phyloP scores from a whole-genome alignment of 768 basidiomycete genomes.

The Amanita subjunquillea region DNA sequence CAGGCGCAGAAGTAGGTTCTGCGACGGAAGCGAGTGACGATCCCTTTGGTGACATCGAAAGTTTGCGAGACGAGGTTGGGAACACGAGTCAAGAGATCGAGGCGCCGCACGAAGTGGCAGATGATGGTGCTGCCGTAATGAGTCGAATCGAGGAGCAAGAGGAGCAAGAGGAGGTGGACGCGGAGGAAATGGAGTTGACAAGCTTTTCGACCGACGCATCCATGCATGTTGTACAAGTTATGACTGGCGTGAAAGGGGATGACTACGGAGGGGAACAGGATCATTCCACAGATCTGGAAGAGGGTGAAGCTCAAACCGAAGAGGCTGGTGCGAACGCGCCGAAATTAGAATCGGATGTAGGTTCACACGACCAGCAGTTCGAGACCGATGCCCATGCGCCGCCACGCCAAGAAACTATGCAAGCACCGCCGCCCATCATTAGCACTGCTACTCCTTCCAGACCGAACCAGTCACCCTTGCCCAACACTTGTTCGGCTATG shows the following conservation, averaged over 20 bases:
- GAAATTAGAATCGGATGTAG: not conserved
- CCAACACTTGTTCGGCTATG: conserved; percentile 31
- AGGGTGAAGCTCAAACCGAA: not conserved
- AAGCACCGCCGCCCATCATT: not conserved
- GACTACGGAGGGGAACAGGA: conserved; percentile 23
- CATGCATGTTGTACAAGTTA: conserved; percentile 38
- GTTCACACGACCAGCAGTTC: not conserved
- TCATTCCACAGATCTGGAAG: conserved; percentile 8
- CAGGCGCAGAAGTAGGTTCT: conserved; percentile 11
- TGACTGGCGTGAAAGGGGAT: conserved; percentile 32
- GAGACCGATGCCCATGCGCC: not conserved
- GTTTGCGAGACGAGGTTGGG: conserved; percentile 54
- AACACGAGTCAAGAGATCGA: conserved; percentile 9
- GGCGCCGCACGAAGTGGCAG: conserved; percentile 7
- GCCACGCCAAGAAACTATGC: conserved; percentile 1
- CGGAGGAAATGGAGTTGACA: conserved; percentile 54
- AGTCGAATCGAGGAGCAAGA: conserved; percentile 38
- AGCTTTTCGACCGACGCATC: conserved; percentile 70
- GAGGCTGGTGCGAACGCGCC: not conserved
- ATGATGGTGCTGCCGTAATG: conserved; percentile 21
- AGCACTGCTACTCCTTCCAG: not conserved
- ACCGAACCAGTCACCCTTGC: conserved; percentile 10
- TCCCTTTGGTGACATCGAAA: conserved; percentile 89
- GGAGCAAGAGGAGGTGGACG: conserved; percentile 30
- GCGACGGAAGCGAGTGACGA: conserved; percentile 62